Evolutionary conservation across 2,329 filamentous ascomycete species (phyloP).

Genomic region (Lachnellula subtilissima): DNA sequence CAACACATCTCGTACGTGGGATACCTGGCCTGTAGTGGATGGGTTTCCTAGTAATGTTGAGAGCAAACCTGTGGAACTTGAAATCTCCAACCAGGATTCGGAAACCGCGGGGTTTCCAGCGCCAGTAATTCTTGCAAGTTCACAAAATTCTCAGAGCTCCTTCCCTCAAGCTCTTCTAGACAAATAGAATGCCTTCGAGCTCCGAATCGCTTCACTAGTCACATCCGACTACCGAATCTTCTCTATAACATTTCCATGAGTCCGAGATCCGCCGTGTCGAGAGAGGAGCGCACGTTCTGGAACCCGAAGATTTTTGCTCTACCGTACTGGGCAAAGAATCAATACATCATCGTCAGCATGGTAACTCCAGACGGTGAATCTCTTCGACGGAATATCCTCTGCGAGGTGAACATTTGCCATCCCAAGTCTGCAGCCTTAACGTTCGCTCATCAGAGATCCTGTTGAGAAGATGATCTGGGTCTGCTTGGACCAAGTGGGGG

Average conservation of each 20-base stretch:
- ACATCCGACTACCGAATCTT: slow-evolving; percentile 31
- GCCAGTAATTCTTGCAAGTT: not conserved
- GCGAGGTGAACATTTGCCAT: slow-evolving; percentile 36
- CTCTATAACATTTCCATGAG: slow-evolving; percentile 35
- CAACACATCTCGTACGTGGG: not conserved
- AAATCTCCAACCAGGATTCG: not conserved
- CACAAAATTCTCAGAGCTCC: not conserved
- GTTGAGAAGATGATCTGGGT: slow-evolving; percentile 31
- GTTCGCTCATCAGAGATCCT: slow-evolving; percentile 23
- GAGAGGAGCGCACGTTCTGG: slow-evolving; percentile 32
- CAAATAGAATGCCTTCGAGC: slow-evolving; percentile 14
- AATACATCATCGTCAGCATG: slow-evolving; percentile 35
- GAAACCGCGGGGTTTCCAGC: not conserved
- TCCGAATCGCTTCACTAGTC: slow-evolving; percentile 31
- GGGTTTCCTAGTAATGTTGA: not conserved
- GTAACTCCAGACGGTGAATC: slow-evolving; percentile 31
- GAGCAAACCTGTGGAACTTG: not conserved
- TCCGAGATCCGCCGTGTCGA: slow-evolving; percentile 12
- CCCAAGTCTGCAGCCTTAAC: slow-evolving; percentile 11
- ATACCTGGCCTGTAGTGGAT: not conserved
- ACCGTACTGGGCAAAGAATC: slow-evolving; percentile 34
- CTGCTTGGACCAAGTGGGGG: slow-evolving; percentile 32
- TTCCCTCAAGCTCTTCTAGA: slow-evolving; percentile 10
- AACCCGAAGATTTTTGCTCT: slow-evolving; percentile 37
- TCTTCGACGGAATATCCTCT: slow-evolving; percentile 36